Evolutionary conservation across 2,329 filamentous ascomycete genomes (phyloP), one percentile per base, ranked within the genome.

Genomic region (Colletotrichum sp.): DNA sequence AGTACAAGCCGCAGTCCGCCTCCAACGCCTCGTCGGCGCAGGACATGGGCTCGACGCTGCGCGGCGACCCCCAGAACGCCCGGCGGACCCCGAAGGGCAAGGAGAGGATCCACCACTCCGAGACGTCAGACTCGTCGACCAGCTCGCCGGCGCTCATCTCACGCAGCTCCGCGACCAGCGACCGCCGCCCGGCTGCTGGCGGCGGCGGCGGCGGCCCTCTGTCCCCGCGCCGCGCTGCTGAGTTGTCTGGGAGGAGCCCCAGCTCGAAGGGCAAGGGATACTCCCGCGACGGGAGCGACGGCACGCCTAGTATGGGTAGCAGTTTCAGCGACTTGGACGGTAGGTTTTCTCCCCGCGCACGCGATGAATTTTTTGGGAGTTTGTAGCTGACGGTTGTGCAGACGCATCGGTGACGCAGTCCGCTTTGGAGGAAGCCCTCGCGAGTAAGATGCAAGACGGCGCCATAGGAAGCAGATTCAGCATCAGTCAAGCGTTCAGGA

Each of bases 261-360:
- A 84, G 85, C 10, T 85, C 84, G 10, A 89, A 89, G 75, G 86
- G 85, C 32, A 88, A 89, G 79, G 88, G 86, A 0, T 84, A 86
- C 61, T 90, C 89, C 2, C 88, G 89, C 15, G 92, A 94, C 77
- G 91, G 91, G 15, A 95, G 93, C 80, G 93, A 95, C 77, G 93
- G 93, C 16, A 93, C 93, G 16, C 94, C 93, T 2, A 95, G 94
- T 79, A 95, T 96, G 92, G 94, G 94, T 2, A 96, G 94, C 82
- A 96, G 94, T 79, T 97, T 95, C 80, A 96, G 94, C 84, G 95
- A 97, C 85, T 88, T 97, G 58, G 95, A 96, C 82, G 94, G 94
- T 91, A 86, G 75, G 83, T 79, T 74, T 58, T 43, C 18, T 1
- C 3, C 39, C 18, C 43, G 18, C 6, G 3, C 0, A 18, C 18